Evolutionary conservation across 1,284 basidiomycete species (phyloP).

Genomic region (Ceratobasidium sp.): DNA sequence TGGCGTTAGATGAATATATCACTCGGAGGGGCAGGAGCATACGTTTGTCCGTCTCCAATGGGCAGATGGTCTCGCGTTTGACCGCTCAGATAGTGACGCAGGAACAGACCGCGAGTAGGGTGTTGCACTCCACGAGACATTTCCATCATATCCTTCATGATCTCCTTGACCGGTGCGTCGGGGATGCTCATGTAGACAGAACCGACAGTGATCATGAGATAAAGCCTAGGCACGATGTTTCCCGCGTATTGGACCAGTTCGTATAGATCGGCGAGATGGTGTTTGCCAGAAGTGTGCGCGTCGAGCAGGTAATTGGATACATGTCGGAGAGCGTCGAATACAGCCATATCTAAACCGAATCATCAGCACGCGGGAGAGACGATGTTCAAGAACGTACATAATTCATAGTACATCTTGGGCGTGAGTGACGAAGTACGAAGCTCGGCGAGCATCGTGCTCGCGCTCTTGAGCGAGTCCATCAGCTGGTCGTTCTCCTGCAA

Average conservation of each 20-base stretch:
- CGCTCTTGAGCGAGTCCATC: slow-evolving; percentile 96
- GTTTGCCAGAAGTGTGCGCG: slow-evolving; percentile 86
- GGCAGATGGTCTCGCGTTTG: slow-evolving; percentile 96
- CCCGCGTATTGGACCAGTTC: slow-evolving; percentile 97
- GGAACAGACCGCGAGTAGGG: slow-evolving; percentile 91
- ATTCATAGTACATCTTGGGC: slow-evolving; percentile 97
- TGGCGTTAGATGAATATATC: slow-evolving; percentile 21
- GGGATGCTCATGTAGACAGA: slow-evolving; percentile 97
- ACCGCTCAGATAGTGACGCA: slow-evolving; percentile 93
- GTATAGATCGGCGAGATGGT: slow-evolving; percentile 96
- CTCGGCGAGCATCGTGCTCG: slow-evolving; percentile 95
- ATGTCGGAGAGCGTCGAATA: slow-evolving; percentile 93
- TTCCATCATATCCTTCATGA: slow-evolving; percentile 99
- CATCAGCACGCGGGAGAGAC: slow-evolving; percentile 45
- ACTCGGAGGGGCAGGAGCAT: slow-evolving; percentile 54
- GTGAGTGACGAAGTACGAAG: slow-evolving; percentile 90
- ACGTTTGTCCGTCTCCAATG: slow-evolving; percentile 85
- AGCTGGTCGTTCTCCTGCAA: slow-evolving; percentile 89
- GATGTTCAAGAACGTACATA: slow-evolving; percentile 70
- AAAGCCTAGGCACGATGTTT: slow-evolving; percentile 92
- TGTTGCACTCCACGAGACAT: slow-evolving; percentile 96
- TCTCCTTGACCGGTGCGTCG: slow-evolving; percentile 95
- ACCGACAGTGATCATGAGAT: slow-evolving; percentile 98
- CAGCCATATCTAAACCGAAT: slow-evolving; percentile 83
- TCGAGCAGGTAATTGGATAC: slow-evolving; percentile 96